Evolutionary conservation across 192 early-diverging fungal species (phyloP).

Genomic region (Gonapodya prolifera): DNA sequence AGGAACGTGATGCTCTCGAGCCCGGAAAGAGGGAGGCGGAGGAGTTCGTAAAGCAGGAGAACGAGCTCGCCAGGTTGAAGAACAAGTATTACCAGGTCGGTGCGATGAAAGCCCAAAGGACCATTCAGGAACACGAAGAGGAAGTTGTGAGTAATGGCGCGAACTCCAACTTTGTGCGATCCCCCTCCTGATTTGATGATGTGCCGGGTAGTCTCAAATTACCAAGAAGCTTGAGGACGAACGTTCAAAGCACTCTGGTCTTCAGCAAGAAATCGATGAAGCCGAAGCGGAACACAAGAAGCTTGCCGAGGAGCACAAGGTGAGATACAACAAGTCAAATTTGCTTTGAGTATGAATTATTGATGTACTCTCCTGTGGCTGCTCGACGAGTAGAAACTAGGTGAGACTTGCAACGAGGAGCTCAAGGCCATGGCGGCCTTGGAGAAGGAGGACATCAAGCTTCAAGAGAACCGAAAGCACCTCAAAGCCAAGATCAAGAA

Average conservation of each 20-base stretch:
- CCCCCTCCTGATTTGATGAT: too few relatives aligned
- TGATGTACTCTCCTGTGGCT: not conserved
- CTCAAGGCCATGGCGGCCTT: constrained; percentile 41
- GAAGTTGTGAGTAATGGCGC: not conserved
- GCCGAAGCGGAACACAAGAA: constrained; percentile 37
- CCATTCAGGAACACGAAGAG: not conserved
- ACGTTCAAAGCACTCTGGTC: constrained; percentile 37
- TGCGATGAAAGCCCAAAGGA: not conserved
- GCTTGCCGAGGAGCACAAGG: constrained; percentile 44
- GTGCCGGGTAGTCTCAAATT: constrained; percentile 32
- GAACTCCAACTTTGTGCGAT: too few relatives aligned
- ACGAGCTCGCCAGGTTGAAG: constrained; percentile 56
- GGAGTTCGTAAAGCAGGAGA: constrained; percentile 64
- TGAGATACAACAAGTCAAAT: constrained; percentile 9
- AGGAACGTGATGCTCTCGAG: constrained; percentile 70
- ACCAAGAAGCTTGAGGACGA: constrained; percentile 45
- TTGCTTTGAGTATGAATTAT: not conserved
- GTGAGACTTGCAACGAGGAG: constrained; percentile 41
- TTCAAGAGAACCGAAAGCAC: constrained; percentile 6
- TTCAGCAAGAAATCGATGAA: constrained; percentile 46
- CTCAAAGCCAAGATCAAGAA: constrained; percentile 7
- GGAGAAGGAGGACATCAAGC: constrained; percentile 5
- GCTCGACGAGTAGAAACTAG: constrained; percentile 19
- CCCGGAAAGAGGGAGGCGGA: constrained; percentile 69
- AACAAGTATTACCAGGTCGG: constrained; percentile 60